Evolutionary conservation across 2,329 filamentous ascomycete species (phyloP).

Genomic region (Sporothrix pallida): DNA sequence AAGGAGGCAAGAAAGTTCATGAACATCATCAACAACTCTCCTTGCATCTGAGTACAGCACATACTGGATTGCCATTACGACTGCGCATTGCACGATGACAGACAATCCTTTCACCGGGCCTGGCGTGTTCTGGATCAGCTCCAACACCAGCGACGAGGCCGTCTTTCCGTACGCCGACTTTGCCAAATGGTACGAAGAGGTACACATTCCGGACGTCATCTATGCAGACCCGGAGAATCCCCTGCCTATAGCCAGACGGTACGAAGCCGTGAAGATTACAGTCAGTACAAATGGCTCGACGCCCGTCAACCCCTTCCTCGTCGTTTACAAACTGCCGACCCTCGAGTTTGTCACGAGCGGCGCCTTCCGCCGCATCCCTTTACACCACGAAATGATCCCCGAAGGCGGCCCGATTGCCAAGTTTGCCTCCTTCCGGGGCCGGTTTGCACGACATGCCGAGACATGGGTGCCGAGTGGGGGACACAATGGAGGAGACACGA

Average conservation of each 20-base stretch:
- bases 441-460: slow-evolving; percentile 29
- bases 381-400: slow-evolving; percentile 36
- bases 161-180: slow-evolving; percentile 33
- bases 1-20: background rate
- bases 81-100: background rate
- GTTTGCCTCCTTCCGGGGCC: slow-evolving; percentile 33
- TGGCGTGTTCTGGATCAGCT: slow-evolving; percentile 36
- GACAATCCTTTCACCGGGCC: slow-evolving; percentile 1
- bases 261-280: slow-evolving; percentile 19
- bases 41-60: no score
- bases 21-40: no score
- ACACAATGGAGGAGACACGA: no score
- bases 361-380: slow-evolving; percentile 34
- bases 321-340: slow-evolving; percentile 35
- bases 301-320: slow-evolving; percentile 34
- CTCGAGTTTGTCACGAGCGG: slow-evolving; percentile 23
- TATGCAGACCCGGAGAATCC: slow-evolving; percentile 31
- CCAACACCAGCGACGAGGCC: slow-evolving; percentile 28
- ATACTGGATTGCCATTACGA: no score
- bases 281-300: background rate
- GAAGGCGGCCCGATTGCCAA: slow-evolving; percentile 36
- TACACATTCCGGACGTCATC: slow-evolving; percentile 40
- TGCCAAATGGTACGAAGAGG: slow-evolving; percentile 38
- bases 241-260: slow-evolving; percentile 37
- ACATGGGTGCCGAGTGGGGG: background rate